A percentile compares a stretch with the other conserved stretches of the same genome.
Evolutionary conservation across 2,329 filamentous ascomycete genomes (phyloP).

Genomic region (Trichocomaceae sp.): DNA sequence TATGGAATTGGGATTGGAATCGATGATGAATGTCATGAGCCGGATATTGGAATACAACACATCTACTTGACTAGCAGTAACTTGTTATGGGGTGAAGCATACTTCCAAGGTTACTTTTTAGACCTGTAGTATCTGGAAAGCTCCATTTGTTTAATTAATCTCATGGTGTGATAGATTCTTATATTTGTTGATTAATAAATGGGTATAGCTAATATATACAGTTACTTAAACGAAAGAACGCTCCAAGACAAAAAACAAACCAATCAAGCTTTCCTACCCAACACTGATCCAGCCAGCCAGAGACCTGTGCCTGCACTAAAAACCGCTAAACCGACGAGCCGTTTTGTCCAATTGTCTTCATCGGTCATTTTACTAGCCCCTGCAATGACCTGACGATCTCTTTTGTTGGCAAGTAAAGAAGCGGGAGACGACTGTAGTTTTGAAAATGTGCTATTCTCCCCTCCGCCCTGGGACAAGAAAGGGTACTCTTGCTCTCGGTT

Average conservation of each 20-base stretch:
- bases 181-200: background rate
- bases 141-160: background rate
- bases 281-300: constrained; percentile 31
- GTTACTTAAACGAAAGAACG: background rate
- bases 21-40: background rate
- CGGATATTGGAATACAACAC: background rate
- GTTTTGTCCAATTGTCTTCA: constrained; percentile 59
- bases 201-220: background rate
- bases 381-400: constrained; percentile 23
- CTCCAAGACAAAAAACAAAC: background rate
- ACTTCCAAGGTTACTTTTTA: background rate
- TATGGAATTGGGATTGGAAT: background rate
- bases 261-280: constrained; percentile 19
- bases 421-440: background rate
- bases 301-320: constrained; percentile 30
- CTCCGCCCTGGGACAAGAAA: constrained; percentile 15
- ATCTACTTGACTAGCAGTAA: background rate
- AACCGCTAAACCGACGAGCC: constrained; percentile 30
- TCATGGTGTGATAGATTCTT: background rate
- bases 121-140: background rate
- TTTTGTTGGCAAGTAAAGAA: constrained; percentile 24
- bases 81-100: background rate
- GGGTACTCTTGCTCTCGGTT: constrained; percentile 30
- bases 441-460: constrained; percentile 10
- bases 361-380: constrained; percentile 54